Percentiles rank a stretch among this genome's conserved stretches.
Conservation (phyloP, 2,329 filamentous ascomycete genomes). For the Ascochyta pisi region DNA sequence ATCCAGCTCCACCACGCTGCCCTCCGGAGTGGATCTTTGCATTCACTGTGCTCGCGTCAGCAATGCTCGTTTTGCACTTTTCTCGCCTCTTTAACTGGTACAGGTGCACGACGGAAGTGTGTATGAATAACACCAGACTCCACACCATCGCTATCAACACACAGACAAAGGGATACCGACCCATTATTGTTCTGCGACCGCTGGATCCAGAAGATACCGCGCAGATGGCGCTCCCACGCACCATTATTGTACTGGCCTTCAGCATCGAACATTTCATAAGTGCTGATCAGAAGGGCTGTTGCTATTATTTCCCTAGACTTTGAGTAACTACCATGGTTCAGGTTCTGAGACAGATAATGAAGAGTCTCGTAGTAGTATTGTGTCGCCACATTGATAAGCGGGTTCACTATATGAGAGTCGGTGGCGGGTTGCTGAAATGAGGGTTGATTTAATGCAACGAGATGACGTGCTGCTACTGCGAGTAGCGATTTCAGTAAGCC, state of each 20-base stretch:
- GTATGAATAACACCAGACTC: background rate
- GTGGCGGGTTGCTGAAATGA: slow-evolving; percentile 19
- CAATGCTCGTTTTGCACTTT: background rate
- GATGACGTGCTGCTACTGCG: slow-evolving; percentile 62
- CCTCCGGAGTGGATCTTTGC: slow-evolving; percentile 59
- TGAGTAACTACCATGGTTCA: slow-evolving; percentile 65
- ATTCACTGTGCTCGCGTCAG: slow-evolving; percentile 51
- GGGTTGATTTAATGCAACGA: slow-evolving; percentile 50
- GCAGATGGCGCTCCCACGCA: slow-evolving; percentile 68
- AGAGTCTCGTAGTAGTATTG: slow-evolving; percentile 69
- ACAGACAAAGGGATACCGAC: background rate
- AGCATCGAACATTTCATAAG: slow-evolving; percentile 71
- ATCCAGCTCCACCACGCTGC: slow-evolving; percentile 72
- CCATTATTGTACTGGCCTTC: slow-evolving; percentile 51
- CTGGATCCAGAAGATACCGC: slow-evolving; percentile 71
- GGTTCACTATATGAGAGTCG: slow-evolving; percentile 27
- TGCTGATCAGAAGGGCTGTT: slow-evolving; percentile 66
- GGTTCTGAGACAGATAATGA: slow-evolving; percentile 66
- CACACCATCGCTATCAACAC: background rate
- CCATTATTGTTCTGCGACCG: slow-evolving; percentile 66
- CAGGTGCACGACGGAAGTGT: background rate
- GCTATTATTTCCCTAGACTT: slow-evolving; percentile 65
- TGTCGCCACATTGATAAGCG: slow-evolving; percentile 49
- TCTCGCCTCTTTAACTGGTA: too few relatives aligned
- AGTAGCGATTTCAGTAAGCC: slow-evolving; percentile 65